A percentile compares a stretch with the other conserved stretches of the same genome.
Evolutionary conservation across 306 rosid species (phyloP).

Genomic region (Oxytropis ochrocephala): DNA sequence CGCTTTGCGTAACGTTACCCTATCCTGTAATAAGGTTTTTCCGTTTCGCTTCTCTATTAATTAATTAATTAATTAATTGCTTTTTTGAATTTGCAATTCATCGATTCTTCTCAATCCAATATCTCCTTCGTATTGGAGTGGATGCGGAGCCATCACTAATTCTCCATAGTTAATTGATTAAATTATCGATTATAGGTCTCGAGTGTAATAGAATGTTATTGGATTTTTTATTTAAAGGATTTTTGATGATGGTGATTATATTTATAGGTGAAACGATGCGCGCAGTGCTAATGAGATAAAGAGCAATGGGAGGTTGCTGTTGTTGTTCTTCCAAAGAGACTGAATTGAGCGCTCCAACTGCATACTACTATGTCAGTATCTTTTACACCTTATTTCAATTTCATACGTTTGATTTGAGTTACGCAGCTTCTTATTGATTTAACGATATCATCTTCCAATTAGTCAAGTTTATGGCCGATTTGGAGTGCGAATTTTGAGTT

Average conservation of each 20-base stretch:
- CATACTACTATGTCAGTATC: constrained; percentile 55
- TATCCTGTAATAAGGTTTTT: neutral
- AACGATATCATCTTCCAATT: neutral
- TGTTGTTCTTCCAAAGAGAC: constrained; percentile 62
- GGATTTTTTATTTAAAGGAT: neutral
- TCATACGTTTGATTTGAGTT: neutral
- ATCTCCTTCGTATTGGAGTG: neutral
- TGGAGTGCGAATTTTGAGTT: neutral
- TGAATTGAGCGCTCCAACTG: constrained; percentile 40
- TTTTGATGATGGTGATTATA: neutral
- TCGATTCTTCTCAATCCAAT: neutral
- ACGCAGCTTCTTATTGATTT: neutral
- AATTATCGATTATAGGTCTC: neutral
- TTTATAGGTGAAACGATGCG: constrained; percentile 40
- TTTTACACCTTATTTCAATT: neutral
- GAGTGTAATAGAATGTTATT: neutral
- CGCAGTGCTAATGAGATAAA: constrained; percentile 29
- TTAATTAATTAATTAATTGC: neutral
- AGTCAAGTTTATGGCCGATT: neutral
- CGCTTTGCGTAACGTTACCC: neutral
- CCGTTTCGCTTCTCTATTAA: neutral
- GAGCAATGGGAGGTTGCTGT: constrained; percentile 75
- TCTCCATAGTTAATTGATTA: neutral
- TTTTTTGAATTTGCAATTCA: neutral
- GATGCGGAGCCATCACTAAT: neutral